These are phyloP conservation scores for Globisporangium cederbergense DNA, from an alignment of 352 stramenopile genomes.

Conservation along the genomic window DNA sequence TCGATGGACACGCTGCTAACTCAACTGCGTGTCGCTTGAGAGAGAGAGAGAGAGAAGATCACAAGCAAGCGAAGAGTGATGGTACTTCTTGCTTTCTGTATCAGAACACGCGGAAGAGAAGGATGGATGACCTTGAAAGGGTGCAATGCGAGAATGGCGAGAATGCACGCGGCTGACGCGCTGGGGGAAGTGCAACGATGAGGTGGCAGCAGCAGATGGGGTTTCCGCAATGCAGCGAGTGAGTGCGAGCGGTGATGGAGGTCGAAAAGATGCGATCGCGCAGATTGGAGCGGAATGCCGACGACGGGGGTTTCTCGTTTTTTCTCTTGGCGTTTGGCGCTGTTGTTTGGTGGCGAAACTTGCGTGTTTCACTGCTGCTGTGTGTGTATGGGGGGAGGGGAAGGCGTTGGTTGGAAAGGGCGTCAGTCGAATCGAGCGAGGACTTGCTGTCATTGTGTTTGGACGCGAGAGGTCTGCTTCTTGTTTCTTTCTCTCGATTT, in stretches of 20 bases:
- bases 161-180: neutral
- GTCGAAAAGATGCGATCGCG: slow-evolving; percentile 5
- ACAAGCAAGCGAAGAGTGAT: neutral
- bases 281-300: no score
- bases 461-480: neutral
- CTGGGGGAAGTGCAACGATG: neutral
- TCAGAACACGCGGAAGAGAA: neutral
- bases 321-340: neutral
- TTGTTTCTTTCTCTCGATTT: neutral
- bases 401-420: neutral
- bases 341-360: neutral
- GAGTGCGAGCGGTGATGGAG: neutral
- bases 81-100: neutral
- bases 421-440: neutral
- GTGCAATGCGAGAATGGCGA: neutral
- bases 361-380: slow-evolving; percentile 1
- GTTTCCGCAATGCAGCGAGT: slow-evolving; percentile 7
- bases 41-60: neutral
- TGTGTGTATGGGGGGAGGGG: neutral
- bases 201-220: neutral
- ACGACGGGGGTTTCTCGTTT: slow-evolving; percentile 10
- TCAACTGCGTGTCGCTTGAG: neutral
- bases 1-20: neutral
- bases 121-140: neutral
- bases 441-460: neutral